Percentiles rank a stretch among this genome's conserved stretches.
Evolutionary conservation across 495 filamentous ascomycete genomes (phyloP).

Genomic region (Penicillium crystallinum): DNA sequence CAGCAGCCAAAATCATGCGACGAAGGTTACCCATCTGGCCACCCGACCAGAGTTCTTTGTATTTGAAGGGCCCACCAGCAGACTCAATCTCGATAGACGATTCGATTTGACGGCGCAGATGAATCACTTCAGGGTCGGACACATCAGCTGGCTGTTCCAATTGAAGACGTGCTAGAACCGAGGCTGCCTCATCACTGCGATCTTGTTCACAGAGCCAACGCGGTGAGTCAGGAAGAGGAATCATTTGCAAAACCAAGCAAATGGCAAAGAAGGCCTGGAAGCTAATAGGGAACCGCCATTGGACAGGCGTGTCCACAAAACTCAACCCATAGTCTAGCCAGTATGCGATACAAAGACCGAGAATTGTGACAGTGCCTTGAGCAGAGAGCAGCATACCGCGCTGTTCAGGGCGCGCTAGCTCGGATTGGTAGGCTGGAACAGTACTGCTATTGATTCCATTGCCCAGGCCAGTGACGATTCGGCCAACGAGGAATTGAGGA

Average conservation of each 20-base stretch:
- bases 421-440: slow-evolving; percentile 46
- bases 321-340: slow-evolving; percentile 55
- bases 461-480: slow-evolving; percentile 46
- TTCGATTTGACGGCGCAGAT: slow-evolving; percentile 28
- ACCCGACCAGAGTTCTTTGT: slow-evolving; percentile 32
- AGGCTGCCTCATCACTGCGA: slow-evolving; percentile 44
- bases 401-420: slow-evolving; percentile 51
- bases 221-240: slow-evolving; percentile 59
- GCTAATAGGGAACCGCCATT: slow-evolving; percentile 55
- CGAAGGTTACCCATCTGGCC: slow-evolving; percentile 37
- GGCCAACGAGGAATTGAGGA: slow-evolving; percentile 46
- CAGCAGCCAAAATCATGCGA: slow-evolving; percentile 32
- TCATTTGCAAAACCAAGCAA: slow-evolving; percentile 50
- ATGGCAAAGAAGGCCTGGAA: slow-evolving; percentile 57
- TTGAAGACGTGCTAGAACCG: slow-evolving; percentile 45
- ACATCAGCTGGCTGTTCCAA: slow-evolving; percentile 13
- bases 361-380: slow-evolving; percentile 38
- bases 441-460: slow-evolving; percentile 49
- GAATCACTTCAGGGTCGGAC: slow-evolving; percentile 14
- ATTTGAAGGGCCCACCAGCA: slow-evolving; percentile 33
- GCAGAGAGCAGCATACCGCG: slow-evolving; percentile 57
- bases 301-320: slow-evolving; percentile 41
- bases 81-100: slow-evolving; percentile 33
- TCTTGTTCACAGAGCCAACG: slow-evolving; percentile 50
- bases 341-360: slow-evolving; percentile 41